Base-by-base conservation (phyloP, 1,139 yeast species). In the Blastobotrys niveus region DNA sequence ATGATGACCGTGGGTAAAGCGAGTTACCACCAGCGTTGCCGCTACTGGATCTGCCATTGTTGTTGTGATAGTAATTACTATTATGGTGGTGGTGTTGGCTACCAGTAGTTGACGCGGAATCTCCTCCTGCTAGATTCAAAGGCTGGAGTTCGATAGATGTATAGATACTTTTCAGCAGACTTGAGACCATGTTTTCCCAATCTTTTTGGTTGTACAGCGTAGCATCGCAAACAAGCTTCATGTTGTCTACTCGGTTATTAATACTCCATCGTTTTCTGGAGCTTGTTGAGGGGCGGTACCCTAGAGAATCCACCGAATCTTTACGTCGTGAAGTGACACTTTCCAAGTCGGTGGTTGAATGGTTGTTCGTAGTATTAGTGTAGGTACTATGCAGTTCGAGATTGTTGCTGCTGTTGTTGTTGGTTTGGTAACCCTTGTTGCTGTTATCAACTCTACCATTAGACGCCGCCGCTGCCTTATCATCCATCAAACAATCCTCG, bases 71-170 rank as follows among this genome's bases (percentile, higher is more conserved):
- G n/a, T n/a, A n/a, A n/a, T n/a, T n/a, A n/a, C n/a, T n/a, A n/a
- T 33, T 27, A n/a, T 43, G 41, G 26, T 25, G 30, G 27, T n/a
- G n/a, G n/a, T n/a, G n/a, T n/a, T n/a, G n/a, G 24, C 38, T 27
- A 29, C 30, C 24, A 15, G 8, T 9, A 8, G n/a, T 29, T 8
- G 32, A 29, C n/a, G n/a, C n/a, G n/a, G n/a, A n/a, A 12, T 17
- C 25, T 10, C 32, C 33, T 2, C 38, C 33, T 4, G 61, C 60
- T 21, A 60, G 41, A 24, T 53, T 53, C 19, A 61, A 52, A 4
- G 64, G 64, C 17, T 47, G 45, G 27, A 54, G 35, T 14, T 59
- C 62, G 18, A 61, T 57, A 1, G 64, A 60, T 6, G 53, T 45
- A 41, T 60, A 61, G 15, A 60, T 53, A 22, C 54, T 52, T 35